Base-by-base conservation (phyloP, 2,329 filamentous ascomycete genomes). In the Septoria linicola region DNA sequence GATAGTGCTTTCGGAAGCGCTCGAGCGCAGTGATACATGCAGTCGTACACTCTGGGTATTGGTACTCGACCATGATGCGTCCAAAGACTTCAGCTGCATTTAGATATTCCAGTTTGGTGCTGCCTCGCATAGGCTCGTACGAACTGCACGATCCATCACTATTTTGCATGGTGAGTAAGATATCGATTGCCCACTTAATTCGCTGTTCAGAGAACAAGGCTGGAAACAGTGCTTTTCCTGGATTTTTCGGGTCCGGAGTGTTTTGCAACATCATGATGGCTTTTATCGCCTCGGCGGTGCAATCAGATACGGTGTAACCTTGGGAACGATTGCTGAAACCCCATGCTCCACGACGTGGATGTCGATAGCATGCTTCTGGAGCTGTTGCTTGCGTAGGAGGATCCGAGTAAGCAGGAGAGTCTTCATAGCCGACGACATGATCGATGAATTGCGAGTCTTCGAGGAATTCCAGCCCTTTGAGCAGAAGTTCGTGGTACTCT, bases 1-100 rank as follows among this genome's bases (percentile, higher is more conserved):
- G 89, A 76, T 89, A 95, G 68, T 88, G 79, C 63, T 86, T 80
- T 59, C 82, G 81, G 75, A 97, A 97, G 1, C 92, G 77, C 3
- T 85, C 87, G 16, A 99, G 76, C 0, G 88, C 90, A 1, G 89
- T 96, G 3, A 99, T 87, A 23, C 90, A 89, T 1, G 93, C 91
- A 2, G 93, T 97, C 0, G 93, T 99, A 75, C 93, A 99, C 70
- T 99, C 93, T 0, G 92, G 90, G 66, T 99, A 97, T 68, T 96
- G 89, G 69, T 99, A 99, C 67, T 97, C 92, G 47, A 99, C 86
- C 93, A 99, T 99, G 73, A 99, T 99, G 16, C 85, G 81, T 11
- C 89, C 91, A 69, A 99, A 99, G 0, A 99, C 91, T 68, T 99
- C 93, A 1, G 93, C 93, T 0, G 92, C 92, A 65, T 99, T 99